phyloP scores from a whole-genome alignment of 805 yeast genomes.

The Lachancea fermentati region DNA sequence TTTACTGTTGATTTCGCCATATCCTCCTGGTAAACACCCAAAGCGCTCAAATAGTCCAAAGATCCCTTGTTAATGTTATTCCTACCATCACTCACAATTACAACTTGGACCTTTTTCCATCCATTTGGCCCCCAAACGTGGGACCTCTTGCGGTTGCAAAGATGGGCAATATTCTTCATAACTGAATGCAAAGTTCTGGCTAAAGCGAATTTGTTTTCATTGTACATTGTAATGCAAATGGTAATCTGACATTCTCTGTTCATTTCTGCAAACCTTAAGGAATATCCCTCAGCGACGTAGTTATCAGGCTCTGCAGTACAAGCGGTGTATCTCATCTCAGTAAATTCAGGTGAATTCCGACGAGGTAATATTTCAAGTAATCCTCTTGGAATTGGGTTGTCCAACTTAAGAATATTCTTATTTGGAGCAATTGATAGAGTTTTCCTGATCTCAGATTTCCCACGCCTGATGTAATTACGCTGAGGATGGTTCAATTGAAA shows the following conservation, averaged over 20 bases:
- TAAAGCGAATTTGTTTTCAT: conserved; percentile 84
- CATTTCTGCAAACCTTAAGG: conserved; percentile 76
- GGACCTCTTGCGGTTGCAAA: conserved; percentile 75
- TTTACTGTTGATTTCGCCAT: conserved; percentile 93
- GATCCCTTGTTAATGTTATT: conserved; percentile 80
- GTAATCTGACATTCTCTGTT: conserved; percentile 90
- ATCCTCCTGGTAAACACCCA: conserved; percentile 96
- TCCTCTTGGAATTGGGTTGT: conserved; percentile 91
- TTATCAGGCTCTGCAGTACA: conserved; percentile 92
- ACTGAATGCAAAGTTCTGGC: conserved; percentile 94
- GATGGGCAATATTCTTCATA: conserved; percentile 84
- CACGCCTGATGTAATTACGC: conserved; percentile 40
- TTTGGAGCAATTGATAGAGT: conserved; percentile 70
- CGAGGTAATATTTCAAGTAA: conserved; percentile 78
- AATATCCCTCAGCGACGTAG: conserved; percentile 73
- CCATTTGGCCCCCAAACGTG: conserved; percentile 93
- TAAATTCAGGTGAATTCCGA: conserved; percentile 86
- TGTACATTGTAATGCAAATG: conserved; percentile 94
- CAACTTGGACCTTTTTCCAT: conserved; percentile 94
- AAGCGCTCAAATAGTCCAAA: conserved; percentile 81
- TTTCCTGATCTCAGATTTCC: conserved; percentile 62
- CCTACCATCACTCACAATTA: conserved; percentile 92
- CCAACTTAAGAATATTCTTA: conserved; percentile 65
- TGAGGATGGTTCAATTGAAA: conserved; percentile 34
- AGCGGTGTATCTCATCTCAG: conserved; percentile 95